A percentile compares a stretch with the other conserved stretches of the same genome.
Conservation (phyloP, 495 filamentous ascomycete genomes). For the Extremus antarcticus region DNA sequence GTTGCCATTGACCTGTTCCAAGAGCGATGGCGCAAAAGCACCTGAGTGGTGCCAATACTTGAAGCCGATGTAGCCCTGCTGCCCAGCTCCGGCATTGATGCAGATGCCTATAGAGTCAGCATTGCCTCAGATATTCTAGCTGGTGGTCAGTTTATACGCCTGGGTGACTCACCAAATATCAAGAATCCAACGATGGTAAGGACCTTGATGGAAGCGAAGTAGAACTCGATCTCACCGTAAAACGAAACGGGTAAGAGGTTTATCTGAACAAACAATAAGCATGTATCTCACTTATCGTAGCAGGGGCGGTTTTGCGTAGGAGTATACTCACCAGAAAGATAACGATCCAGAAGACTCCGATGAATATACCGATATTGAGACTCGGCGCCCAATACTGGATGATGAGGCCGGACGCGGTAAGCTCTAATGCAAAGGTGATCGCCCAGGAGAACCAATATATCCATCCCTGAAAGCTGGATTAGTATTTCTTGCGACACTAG, state of each 20-base stretch:
- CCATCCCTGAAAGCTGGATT: too few species aligned
- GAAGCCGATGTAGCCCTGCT: constrained; percentile 56
- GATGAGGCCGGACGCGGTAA: constrained; percentile 37
- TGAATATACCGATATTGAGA: constrained; percentile 34
- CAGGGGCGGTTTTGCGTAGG: too few species aligned
- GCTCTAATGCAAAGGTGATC: constrained; percentile 17
- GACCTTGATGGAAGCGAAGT: constrained; percentile 35
- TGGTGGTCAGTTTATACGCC: too few species aligned
- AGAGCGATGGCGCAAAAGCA: constrained; percentile 41
- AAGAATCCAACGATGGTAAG: constrained; percentile 34
- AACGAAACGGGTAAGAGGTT: constrained; percentile 34
- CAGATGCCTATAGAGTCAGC: too few species aligned
- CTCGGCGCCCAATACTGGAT: constrained; percentile 37
- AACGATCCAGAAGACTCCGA: constrained; percentile 39
- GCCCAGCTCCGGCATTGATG: constrained; percentile 36
- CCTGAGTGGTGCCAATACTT: constrained; percentile 47
- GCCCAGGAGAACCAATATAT: constrained; percentile 18
- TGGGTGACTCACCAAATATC: too few species aligned
- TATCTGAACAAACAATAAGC: too few species aligned
- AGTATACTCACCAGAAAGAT: too few species aligned
- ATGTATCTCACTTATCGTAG: too few species aligned
- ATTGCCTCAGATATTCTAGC: too few species aligned
- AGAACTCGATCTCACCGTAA: constrained; percentile 41
- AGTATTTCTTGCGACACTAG: too few species aligned
- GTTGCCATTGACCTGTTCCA: constrained; percentile 4